phyloP scores from a whole-genome alignment of 2,329 filamentous ascomycete species.

The Fusarium metavorans region DNA sequence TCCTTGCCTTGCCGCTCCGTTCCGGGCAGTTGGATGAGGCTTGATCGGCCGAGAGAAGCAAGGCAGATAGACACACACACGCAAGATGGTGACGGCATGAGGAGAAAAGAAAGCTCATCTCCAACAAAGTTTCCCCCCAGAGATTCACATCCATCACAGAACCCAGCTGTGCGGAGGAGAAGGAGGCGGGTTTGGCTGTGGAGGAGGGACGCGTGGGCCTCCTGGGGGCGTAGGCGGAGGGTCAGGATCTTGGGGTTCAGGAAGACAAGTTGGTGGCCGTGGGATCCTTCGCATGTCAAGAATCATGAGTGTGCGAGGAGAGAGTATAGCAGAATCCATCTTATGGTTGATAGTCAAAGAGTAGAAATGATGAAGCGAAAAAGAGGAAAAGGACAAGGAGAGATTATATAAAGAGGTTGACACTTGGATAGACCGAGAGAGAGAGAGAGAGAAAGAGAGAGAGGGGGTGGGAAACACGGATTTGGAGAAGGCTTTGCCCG shows the following conservation, averaged over 20 bases:
- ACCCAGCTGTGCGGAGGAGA: conserved; percentile 43
- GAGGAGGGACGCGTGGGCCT: conserved; percentile 46
- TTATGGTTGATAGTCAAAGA: neutral
- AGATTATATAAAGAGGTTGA: neutral
- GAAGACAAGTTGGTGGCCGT: conserved; percentile 6
- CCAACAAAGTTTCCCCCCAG: neutral
- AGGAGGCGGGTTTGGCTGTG: conserved; percentile 44
- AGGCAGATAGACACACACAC: neutral
- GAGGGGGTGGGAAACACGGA: neutral
- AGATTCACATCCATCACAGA: neutral
- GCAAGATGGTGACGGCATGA: neutral
- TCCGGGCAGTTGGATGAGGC: conserved; percentile 15
- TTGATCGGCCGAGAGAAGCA: conserved; percentile 10
- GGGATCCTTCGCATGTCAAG: conserved; percentile 9
- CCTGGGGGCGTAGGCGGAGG: conserved; percentile 46
- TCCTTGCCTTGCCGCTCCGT: conserved; percentile 7
- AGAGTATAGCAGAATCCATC: neutral
- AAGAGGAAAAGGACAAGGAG: neutral
- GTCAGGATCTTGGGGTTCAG: conserved; percentile 36
- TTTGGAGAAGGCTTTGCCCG: neutral
- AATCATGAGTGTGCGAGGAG: conserved; percentile 12
- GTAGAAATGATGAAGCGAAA: neutral
- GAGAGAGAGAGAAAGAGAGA: neutral
- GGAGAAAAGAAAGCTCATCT: neutral
- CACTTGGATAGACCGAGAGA: neutral